These are phyloP conservation scores for Tolypocladium guangdongense DNA, from an alignment of 2,329 filamentous ascomycete genomes.

Conservation along the genomic window DNA sequence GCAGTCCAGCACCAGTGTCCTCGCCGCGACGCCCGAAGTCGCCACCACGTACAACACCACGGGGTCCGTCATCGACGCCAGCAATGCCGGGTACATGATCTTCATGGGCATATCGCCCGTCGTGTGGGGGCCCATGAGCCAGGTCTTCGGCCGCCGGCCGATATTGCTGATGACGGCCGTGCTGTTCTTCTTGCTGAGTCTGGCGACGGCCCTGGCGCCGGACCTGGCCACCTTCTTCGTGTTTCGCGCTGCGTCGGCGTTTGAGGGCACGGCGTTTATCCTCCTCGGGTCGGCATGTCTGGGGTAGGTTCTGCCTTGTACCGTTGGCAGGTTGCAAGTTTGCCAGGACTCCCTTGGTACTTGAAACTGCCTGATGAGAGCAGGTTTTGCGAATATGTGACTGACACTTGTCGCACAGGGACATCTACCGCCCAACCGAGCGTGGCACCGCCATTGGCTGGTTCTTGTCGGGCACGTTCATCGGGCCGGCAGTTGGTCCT, in stretches of 20 bases:
- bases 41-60: slow-evolving; percentile 53
- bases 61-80: slow-evolving; percentile 59
- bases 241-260: slow-evolving; percentile 63
- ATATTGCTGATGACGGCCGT: slow-evolving; percentile 47
- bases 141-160: slow-evolving; percentile 48
- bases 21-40: slow-evolving; percentile 66
- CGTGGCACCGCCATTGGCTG: slow-evolving; percentile 63
- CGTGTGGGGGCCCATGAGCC: slow-evolving; percentile 63
- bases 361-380: neutral
- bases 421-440: slow-evolving; percentile 55
- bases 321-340: neutral
- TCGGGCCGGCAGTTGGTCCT: slow-evolving; percentile 59
- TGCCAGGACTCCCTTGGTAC: neutral
- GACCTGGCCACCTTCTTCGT: slow-evolving; percentile 62
- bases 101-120: slow-evolving; percentile 62
- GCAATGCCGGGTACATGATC: slow-evolving; percentile 64
- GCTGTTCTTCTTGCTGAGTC: slow-evolving; percentile 57
- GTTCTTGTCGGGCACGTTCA: slow-evolving; percentile 60
- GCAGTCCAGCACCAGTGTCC: slow-evolving; percentile 60
- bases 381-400: neutral
- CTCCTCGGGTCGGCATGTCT: slow-evolving; percentile 61
- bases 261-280: slow-evolving; percentile 65
- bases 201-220: slow-evolving; percentile 61
- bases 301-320: slow-evolving; percentile 29
- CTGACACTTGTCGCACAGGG: slow-evolving; percentile 19